These are phyloP conservation scores for Bretschneidera sinensis DNA, from an alignment of 345 rosid genomes.

Conservation along the genomic window DNA sequence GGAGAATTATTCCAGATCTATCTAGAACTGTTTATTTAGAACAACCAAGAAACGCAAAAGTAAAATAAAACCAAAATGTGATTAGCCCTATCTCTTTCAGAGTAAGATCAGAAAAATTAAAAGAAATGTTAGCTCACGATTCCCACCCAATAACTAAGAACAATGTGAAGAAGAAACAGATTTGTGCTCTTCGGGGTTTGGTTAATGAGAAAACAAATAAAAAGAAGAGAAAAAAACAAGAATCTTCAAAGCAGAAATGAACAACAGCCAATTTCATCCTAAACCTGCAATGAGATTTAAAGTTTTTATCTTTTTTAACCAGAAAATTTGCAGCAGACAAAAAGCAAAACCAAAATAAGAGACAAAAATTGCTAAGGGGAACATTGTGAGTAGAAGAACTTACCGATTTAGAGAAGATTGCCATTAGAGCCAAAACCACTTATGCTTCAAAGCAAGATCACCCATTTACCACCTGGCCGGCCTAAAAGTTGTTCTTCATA, in stretches of 20 bases:
- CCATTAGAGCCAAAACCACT: constrained; percentile 4
- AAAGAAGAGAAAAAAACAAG: not conserved
- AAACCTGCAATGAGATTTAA: not conserved
- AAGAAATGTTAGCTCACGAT: not conserved
- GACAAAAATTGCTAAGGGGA: not conserved
- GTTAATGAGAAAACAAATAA: not conserved
- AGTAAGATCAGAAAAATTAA: not conserved
- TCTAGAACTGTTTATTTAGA: no score
- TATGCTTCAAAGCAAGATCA: not conserved
- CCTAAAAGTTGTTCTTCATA: not conserved
- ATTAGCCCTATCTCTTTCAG: not conserved
- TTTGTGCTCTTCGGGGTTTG: not conserved
- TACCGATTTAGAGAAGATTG: constrained; percentile 31
- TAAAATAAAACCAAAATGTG: not conserved
- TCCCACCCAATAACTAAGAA: not conserved
- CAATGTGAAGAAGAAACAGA: not conserved
- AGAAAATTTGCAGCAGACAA: not conserved
- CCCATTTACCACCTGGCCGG: not conserved
- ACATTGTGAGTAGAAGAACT: constrained; percentile 15
- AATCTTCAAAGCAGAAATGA: not conserved
- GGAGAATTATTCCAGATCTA: not conserved
- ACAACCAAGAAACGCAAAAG: not conserved
- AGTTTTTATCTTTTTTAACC: not conserved
- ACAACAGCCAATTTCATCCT: not conserved
- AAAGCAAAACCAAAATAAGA: not conserved